Evolutionary conservation across 345 rosid genomes (phyloP).

Genomic region (thale cress (Arabidopsis thaliana)): DNA sequence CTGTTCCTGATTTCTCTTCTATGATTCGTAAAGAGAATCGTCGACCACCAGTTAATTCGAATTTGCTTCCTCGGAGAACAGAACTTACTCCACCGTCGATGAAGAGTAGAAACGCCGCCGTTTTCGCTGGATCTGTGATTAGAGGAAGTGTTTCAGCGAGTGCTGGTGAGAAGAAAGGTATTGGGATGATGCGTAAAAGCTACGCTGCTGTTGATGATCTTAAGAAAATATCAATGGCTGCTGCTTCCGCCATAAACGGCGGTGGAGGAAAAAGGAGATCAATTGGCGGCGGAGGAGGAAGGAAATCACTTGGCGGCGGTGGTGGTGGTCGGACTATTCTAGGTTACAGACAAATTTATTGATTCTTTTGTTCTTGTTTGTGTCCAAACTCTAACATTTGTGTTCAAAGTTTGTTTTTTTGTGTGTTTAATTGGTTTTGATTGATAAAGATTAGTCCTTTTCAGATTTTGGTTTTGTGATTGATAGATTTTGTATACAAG

Average conservation of each 20-base stretch:
- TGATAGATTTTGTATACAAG: conserved; percentile 9
- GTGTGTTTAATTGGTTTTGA: conserved; percentile 10
- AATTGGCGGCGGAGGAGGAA: conserved; percentile 43
- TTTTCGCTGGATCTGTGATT: conserved; percentile 45
- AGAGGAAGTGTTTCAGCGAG: conserved; percentile 76
- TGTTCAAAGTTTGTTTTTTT: conserved; percentile 1
- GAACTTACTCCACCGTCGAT: conserved; percentile 61
- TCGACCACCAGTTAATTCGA: conserved; percentile 61
- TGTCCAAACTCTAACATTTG: background rate
- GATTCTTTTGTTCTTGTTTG: conserved; percentile 12
- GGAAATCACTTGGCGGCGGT: conserved; percentile 34
- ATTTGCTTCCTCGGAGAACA: conserved; percentile 27
- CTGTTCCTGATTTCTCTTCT: conserved; percentile 81
- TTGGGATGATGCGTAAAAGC: conserved; percentile 62
- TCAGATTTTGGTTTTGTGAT: conserved; percentile 11
- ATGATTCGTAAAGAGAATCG: conserved; percentile 77
- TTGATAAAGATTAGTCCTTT: conserved; percentile 17
- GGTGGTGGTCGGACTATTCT: conserved; percentile 48
- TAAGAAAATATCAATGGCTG: conserved; percentile 61
- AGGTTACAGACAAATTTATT: conserved; percentile 54
- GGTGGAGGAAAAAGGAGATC: conserved; percentile 23
- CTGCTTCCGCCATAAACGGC: conserved; percentile 57
- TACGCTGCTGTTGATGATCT: conserved; percentile 69
- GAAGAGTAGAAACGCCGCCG: conserved; percentile 41
- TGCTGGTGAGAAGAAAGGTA: conserved; percentile 59